A percentile compares a stretch with the other conserved stretches of the same genome.
These are phyloP conservation scores for Ascosphaera acerosa DNA, from an alignment of 2,329 filamentous ascomycete species.

Conservation along the genomic window DNA sequence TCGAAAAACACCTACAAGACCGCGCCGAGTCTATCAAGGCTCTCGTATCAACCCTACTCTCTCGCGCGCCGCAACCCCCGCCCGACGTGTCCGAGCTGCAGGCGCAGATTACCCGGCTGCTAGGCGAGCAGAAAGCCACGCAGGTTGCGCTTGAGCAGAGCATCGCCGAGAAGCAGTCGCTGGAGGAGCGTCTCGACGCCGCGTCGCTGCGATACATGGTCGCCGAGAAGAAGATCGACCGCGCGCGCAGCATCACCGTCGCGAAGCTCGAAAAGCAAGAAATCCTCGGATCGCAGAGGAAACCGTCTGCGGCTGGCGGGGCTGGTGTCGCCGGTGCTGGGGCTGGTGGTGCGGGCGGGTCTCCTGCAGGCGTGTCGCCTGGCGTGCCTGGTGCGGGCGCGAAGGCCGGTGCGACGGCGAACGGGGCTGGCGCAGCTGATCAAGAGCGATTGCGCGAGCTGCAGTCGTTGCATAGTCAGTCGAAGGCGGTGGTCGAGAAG, in stretches of 20 bases:
- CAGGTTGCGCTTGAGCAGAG: conserved; percentile 51
- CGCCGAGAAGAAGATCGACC: conserved; percentile 82
- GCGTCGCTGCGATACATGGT: conserved; percentile 83
- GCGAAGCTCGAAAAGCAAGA: conserved; percentile 83
- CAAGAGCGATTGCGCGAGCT: conserved; percentile 39
- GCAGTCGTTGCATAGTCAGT: conserved; percentile 52
- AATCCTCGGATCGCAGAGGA: conserved; percentile 34
- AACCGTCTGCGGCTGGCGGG: conserved; percentile 8
- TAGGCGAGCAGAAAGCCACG: conserved; percentile 63
- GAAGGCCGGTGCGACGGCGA: not conserved
- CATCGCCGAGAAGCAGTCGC: conserved; percentile 52
- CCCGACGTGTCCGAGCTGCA: conserved; percentile 43
- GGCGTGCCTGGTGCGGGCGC: conserved; percentile 16
- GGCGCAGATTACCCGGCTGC: conserved; percentile 42
- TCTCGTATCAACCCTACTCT: conserved; percentile 44
- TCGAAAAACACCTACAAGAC: conserved; percentile 55
- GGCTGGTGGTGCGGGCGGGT: conserved; percentile 25
- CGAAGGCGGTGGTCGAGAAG: conserved; percentile 48
- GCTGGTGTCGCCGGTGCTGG: conserved; percentile 14
- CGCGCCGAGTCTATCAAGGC: conserved; percentile 53
- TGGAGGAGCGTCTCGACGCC: conserved; percentile 66
- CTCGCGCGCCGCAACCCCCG: conserved; percentile 20
- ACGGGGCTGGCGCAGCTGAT: conserved; percentile 20
- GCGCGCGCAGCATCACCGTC: conserved; percentile 66
- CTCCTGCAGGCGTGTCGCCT: not conserved